Conservation (phyloP, 352 stramenopile genomes). For the Bremia lactucae region DNA sequence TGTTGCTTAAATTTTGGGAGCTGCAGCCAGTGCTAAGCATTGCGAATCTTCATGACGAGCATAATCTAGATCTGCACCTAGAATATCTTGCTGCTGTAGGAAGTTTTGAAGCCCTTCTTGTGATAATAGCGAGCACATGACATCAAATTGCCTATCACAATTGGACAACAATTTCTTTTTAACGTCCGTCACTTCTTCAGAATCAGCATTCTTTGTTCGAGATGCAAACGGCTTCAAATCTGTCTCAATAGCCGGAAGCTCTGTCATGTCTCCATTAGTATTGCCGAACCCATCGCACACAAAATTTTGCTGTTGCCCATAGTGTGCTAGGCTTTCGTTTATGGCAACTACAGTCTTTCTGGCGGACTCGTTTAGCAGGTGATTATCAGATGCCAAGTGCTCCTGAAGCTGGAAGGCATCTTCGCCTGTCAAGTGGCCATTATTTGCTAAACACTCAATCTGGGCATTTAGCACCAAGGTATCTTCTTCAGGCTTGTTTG, state of each 20-base stretch:
- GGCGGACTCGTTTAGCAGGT: constrained; percentile 30
- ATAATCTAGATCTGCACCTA: constrained; percentile 25
- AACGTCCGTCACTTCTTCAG: constrained; percentile 7
- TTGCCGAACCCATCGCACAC: constrained; percentile 24
- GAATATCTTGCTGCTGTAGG: constrained; percentile 38
- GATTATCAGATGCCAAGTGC: constrained; percentile 45
- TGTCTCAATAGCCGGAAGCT: constrained; percentile 3
- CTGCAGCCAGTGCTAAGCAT: constrained; percentile 31
- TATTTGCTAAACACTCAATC: constrained; percentile 67
- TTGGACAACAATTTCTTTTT: constrained; percentile 7
- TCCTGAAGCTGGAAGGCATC: constrained; percentile 69
- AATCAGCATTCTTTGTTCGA: constrained; percentile 8
- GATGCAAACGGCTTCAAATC: constrained; percentile 12
- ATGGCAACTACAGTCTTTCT: constrained; percentile 51
- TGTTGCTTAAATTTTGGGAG: constrained; percentile 1
- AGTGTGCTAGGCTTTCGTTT: constrained; percentile 42
- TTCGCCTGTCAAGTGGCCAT: constrained; percentile 38
- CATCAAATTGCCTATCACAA: constrained; percentile 46
- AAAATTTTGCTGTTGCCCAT: constrained; percentile 4
- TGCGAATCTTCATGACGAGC: constrained; percentile 55
- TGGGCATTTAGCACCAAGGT: constrained; percentile 55
- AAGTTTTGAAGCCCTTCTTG: constrained; percentile 50
- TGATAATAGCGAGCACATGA: constrained; percentile 73
- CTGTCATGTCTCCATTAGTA: constrained; percentile 12
- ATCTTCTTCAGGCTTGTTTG: constrained; percentile 13